Conservation (phyloP, 331 rosid genomes). For the Rosa hybrid region DNA sequence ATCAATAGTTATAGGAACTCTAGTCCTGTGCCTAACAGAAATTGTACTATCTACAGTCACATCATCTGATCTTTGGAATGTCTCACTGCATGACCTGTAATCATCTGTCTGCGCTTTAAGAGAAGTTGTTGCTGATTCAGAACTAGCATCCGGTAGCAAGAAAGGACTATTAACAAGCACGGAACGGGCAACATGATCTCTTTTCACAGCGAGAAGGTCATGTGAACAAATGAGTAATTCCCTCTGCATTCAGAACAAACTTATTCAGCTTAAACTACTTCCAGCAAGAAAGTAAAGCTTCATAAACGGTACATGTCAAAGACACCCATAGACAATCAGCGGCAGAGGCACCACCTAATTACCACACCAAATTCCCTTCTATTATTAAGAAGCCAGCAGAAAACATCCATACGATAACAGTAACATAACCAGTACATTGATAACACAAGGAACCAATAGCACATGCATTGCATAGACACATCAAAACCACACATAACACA, state of each 20-base stretch:
- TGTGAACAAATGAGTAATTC: constrained; percentile 94
- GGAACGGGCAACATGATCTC: constrained; percentile 82
- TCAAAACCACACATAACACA: neutral
- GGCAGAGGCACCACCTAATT: neutral
- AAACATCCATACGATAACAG: neutral
- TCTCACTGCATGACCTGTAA: constrained; percentile 79
- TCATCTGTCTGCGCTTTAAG: constrained; percentile 82
- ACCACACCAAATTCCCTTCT: neutral
- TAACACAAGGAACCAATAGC: neutral
- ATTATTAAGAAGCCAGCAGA: neutral
- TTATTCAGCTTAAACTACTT: constrained; percentile 9
- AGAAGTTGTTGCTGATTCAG: constrained; percentile 98
- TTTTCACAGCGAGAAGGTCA: constrained; percentile 74
- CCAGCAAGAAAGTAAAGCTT: neutral
- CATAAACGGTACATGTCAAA: neutral
- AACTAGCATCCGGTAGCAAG: constrained; percentile 76
- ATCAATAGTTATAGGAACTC: constrained; percentile 61
- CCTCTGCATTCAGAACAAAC: constrained; percentile 57
- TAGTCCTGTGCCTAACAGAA: constrained; percentile 55
- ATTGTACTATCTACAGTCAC: constrained; percentile 84
- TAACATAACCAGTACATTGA: neutral
- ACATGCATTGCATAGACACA: neutral
- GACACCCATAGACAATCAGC: neutral
- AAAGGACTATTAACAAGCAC: constrained; percentile 62
- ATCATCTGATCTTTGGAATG: constrained; percentile 91